A percentile compares a stretch with the other conserved stretches of the same genome.
Conservation (phyloP, 1,284 basidiomycete species). For the Rhodotorula sp. region DNA sequence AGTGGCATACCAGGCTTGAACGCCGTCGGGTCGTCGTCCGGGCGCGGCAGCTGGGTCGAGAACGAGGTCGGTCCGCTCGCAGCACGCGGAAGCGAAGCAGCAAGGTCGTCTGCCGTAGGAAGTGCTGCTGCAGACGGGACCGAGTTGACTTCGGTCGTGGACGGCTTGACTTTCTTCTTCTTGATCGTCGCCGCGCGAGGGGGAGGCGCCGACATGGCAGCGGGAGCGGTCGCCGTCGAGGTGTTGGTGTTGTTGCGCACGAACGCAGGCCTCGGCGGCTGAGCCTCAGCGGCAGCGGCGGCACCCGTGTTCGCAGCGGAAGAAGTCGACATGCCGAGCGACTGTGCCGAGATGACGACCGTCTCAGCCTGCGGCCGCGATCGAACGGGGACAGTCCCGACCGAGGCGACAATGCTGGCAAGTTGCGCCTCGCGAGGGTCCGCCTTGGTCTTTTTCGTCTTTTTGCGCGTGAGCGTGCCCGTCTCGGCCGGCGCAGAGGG, state of each 20-base stretch:
- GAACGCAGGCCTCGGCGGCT: neutral
- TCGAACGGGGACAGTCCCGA: neutral
- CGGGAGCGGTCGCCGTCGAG: slow-evolving; percentile 3
- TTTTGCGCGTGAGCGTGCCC: slow-evolving; percentile 31
- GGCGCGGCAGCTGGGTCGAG: slow-evolving; percentile 26
- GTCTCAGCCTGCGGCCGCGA: slow-evolving; percentile 16
- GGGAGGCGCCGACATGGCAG: no score
- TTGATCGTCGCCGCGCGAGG: slow-evolving; percentile 12
- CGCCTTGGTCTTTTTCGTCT: slow-evolving; percentile 24
- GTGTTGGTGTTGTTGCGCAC: slow-evolving; percentile 4
- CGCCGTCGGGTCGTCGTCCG: slow-evolving; percentile 18
- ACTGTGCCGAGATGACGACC: slow-evolving; percentile 34
- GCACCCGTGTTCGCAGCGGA: slow-evolving; percentile 17
- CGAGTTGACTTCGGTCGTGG: slow-evolving; percentile 1
- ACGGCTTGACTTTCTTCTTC: slow-evolving; percentile 29
- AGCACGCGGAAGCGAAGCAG: slow-evolving; percentile 24
- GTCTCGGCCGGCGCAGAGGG: slow-evolving; percentile 14
- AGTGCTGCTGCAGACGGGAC: neutral
- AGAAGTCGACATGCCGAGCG: slow-evolving; percentile 30
- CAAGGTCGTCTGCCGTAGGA: slow-evolving; percentile 30
- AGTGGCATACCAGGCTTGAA: slow-evolving; percentile 2
- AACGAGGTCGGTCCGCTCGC: slow-evolving; percentile 3
- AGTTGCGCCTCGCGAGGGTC: slow-evolving; percentile 2
- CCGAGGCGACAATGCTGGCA: neutral
- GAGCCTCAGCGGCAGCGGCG: slow-evolving; percentile 5